Evolutionary conservation across 2,329 filamentous ascomycete species (phyloP).

Genomic region (Dactylella cylindrospora): DNA sequence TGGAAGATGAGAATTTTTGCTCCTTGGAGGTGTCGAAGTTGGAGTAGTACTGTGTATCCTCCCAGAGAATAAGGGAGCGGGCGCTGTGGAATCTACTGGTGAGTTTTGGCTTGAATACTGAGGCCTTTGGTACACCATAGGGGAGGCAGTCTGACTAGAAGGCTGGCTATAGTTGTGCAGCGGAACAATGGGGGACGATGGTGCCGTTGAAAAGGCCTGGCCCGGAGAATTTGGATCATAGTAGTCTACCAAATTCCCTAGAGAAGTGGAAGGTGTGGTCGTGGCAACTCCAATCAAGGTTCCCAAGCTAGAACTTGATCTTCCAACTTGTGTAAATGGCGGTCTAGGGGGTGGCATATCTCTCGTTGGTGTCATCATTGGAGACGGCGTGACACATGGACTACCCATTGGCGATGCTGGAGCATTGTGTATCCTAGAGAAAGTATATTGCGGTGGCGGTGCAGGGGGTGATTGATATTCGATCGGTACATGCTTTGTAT

Average conservation of each 20-base stretch:
- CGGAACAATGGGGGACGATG: conserved; percentile 31
- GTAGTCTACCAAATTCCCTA: conserved; percentile 34
- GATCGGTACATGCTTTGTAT: conserved; percentile 16
- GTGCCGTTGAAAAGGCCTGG: conserved; percentile 37
- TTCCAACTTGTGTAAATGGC: conserved; percentile 22
- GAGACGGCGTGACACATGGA: conserved; percentile 28
- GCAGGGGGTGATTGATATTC: conserved; percentile 10
- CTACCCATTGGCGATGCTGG: conserved; percentile 15
- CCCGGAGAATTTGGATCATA: conserved; percentile 37
- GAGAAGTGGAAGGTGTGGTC: conserved; percentile 9
- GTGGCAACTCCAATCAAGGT: conserved; percentile 5
- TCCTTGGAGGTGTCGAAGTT: not conserved
- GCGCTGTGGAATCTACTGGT: conserved; percentile 3
- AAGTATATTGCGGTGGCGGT: conserved; percentile 17
- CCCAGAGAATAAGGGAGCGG: conserved; percentile 21
- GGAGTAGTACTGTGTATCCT: conserved; percentile 7
- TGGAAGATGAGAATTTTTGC: conserved; percentile 18
- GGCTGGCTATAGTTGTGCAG: conserved; percentile 10
- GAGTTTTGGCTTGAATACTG: conserved; percentile 27
- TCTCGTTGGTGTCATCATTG: conserved; percentile 19
- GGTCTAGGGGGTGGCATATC: conserved; percentile 20
- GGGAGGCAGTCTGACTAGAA: conserved; percentile 21
- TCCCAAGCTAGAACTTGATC: conserved; percentile 33
- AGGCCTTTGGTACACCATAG: conserved; percentile 34
- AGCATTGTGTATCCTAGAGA: conserved; percentile 36